Percentiles rank a stretch among this genome's conserved stretches.
Evolutionary conservation across 345 rosid species (phyloP).

Genomic region (Brassica nigra): DNA sequence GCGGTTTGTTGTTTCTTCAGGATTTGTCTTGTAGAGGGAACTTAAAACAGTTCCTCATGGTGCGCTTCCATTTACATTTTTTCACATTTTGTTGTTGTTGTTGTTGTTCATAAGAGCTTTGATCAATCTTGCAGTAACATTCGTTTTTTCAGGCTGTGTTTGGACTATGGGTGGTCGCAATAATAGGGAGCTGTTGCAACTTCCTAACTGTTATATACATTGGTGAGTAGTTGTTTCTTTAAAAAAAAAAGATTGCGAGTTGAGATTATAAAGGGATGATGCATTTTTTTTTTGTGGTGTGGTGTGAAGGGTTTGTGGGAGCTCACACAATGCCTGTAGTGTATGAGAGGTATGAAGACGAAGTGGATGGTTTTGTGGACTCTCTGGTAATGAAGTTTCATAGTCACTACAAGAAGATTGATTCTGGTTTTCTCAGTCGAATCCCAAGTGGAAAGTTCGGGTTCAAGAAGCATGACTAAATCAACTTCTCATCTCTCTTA

Average conservation of each 20-base stretch:
- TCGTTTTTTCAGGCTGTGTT: conserved; percentile 50
- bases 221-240: conserved; percentile 51
- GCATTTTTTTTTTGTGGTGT: not conserved
- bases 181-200: conserved; percentile 93
- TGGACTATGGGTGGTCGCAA: conserved; percentile 74
- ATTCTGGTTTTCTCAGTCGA: conserved; percentile 61
- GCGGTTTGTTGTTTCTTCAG: conserved; percentile 67
- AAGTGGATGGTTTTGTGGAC: conserved; percentile 65
- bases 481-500: not conserved
- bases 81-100: not conserved
- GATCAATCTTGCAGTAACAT: not conserved
- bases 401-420: conserved; percentile 62
- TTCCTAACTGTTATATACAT: conserved; percentile 82
- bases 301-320: conserved; percentile 72
- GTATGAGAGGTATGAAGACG: conserved; percentile 79
- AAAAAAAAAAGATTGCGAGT: not conserved
- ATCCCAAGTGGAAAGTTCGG: conserved; percentile 71
- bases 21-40: conserved; percentile 73
- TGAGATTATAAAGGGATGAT: not conserved
- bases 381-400: conserved; percentile 59
- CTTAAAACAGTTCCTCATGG: conserved; percentile 78
- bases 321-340: conserved; percentile 92
- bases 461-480: conserved; percentile 63
- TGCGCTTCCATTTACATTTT: conserved; percentile 18
- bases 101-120: not conserved